Conservation (phyloP, 768 basidiomycete species). For the Tricholoma terreum region DNA sequence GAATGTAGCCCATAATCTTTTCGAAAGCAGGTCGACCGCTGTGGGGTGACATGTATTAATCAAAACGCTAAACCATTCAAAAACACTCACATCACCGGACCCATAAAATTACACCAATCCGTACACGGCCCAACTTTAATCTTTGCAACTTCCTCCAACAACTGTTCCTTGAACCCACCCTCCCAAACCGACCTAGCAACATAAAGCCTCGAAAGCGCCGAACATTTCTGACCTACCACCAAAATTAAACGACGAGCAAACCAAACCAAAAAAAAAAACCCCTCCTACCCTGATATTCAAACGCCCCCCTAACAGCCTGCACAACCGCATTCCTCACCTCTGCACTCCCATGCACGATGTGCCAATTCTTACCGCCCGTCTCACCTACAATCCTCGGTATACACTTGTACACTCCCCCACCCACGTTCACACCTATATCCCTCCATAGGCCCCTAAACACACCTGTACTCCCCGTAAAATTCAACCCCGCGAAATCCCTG, state of each 20-base stretch:
- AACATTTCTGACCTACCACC: slow-evolving; percentile 86
- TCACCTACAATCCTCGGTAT: slow-evolving; percentile 98
- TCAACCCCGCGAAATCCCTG: slow-evolving; percentile 79
- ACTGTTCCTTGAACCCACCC: slow-evolving; percentile 77
- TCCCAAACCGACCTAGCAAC: slow-evolving; percentile 87
- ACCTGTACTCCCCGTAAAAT: slow-evolving; percentile 95
- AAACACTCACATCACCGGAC: slow-evolving; percentile 83
- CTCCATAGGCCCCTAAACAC: slow-evolving; percentile 98
- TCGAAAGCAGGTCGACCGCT: slow-evolving; percentile 88
- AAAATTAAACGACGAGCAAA: background rate
- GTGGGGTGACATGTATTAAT: too few relatives aligned
- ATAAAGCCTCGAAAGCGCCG: slow-evolving; percentile 88
- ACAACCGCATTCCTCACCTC: slow-evolving; percentile 87
- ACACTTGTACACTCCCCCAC: slow-evolving; percentile 61
- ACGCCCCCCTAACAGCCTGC: slow-evolving; percentile 84
- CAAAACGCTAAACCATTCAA: background rate
- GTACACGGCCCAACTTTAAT: slow-evolving; percentile 80
- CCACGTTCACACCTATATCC: slow-evolving; percentile 85
- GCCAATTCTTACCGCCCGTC: slow-evolving; percentile 99
- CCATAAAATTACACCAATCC: slow-evolving; percentile 86
- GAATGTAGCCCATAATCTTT: slow-evolving; percentile 77
- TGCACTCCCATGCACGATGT: slow-evolving; percentile 84
- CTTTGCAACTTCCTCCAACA: slow-evolving; percentile 72
- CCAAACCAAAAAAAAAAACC: background rate
- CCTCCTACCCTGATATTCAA: slow-evolving; percentile 86